A percentile compares a stretch with the other conserved stretches of the same genome.
Conservation (phyloP, 805 yeast species). For the Cyberlindnera sargentensis region DNA sequence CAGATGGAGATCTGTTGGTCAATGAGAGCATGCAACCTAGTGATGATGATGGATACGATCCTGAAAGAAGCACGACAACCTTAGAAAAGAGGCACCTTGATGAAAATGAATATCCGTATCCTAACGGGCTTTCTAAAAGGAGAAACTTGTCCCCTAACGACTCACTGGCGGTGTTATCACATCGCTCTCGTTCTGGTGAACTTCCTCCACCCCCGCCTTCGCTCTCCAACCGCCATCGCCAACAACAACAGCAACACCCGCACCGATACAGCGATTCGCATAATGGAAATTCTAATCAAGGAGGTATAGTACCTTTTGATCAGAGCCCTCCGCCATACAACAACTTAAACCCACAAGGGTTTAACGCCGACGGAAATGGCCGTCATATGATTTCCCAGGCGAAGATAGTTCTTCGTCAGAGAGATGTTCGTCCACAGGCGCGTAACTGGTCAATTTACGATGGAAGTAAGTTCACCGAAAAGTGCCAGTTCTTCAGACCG, state of each 20-base stretch:
- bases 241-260: no score
- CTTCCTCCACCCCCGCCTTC: not conserved
- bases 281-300: not conserved
- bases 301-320: not conserved
- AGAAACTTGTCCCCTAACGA: not conserved
- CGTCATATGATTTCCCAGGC: not conserved
- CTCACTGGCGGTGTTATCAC: not conserved
- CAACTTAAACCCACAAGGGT: no score
- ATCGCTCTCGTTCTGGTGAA: constrained; percentile 1
- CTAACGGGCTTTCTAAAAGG: not conserved
- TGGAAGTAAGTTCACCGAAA: not conserved
- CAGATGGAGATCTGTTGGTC: constrained; percentile 1
- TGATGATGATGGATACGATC: constrained; percentile 1
- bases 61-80: not conserved
- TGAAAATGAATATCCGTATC: no score
- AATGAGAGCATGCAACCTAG: not conserved
- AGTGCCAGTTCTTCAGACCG: not conserved
- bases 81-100: not conserved
- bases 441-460: not conserved
- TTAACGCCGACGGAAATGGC: not conserved
- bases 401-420: not conserved
- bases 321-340: no score
- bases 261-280: no score
- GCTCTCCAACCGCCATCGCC: no score
- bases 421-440: not conserved